A percentile compares a stretch with the other conserved stretches of the same genome.
Conservation (phyloP, 805 yeast species). For the Barnettozyma botsteinii region DNA sequence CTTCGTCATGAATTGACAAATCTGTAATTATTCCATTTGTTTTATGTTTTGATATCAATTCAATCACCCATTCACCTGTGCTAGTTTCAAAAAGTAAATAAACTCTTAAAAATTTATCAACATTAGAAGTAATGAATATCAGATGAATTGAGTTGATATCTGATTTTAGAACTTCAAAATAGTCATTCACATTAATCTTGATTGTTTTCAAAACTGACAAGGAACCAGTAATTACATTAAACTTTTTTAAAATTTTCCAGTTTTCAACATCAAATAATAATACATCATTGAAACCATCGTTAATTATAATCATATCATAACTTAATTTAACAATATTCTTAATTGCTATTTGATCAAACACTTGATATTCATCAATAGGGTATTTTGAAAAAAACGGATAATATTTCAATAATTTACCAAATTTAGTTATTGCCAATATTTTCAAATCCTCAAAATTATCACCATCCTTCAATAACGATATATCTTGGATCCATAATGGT, state of each 20-base stretch:
- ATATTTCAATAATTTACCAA: constrained; percentile 20
- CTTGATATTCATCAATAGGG: constrained; percentile 21
- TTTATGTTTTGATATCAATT: not conserved
- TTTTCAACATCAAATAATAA: constrained; percentile 11
- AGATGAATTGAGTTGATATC: not conserved
- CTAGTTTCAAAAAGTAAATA: constrained; percentile 2
- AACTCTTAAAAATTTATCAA: constrained; percentile 5
- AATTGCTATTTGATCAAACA: constrained; percentile 19
- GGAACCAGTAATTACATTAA: constrained; percentile 21
- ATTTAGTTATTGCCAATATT: constrained; percentile 21
- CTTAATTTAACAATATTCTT: constrained; percentile 11
- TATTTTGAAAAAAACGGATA: constrained; percentile 15
- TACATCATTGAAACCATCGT: constrained; percentile 21
- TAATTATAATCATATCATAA: constrained; percentile 9
- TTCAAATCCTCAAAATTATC: constrained; percentile 7
- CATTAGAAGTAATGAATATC: not conserved
- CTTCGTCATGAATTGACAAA: not conserved
- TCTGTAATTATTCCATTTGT: constrained; percentile 2
- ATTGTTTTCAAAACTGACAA: constrained; percentile 12
- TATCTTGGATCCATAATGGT: constrained; percentile 23
- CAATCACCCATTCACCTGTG: not conserved
- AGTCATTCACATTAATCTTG: too few relatives aligned
- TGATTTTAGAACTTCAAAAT: too few relatives aligned
- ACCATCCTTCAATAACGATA: constrained; percentile 9
- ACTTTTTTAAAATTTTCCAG: constrained; percentile 8